Evolutionary conservation across 495 filamentous ascomycete species (phyloP).

Genomic region (Staphylotrichum tortipilum): DNA sequence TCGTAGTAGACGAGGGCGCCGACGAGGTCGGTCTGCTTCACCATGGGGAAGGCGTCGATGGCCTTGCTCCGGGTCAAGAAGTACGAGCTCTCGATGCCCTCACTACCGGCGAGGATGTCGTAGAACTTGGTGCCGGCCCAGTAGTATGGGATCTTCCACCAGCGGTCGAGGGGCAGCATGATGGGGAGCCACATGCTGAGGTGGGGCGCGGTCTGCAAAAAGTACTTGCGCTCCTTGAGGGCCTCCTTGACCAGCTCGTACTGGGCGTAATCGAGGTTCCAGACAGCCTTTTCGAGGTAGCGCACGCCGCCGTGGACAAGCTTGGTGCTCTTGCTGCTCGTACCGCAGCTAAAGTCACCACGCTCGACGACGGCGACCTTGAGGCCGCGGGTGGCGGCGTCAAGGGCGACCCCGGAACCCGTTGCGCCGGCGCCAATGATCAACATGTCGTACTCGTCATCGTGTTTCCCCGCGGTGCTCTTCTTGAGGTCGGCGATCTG

Average conservation of each 20-base stretch:
- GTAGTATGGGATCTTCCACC: constrained; percentile 98
- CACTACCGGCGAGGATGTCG: constrained; percentile 86
- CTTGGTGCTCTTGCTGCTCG: constrained; percentile 95
- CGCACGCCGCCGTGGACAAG: constrained; percentile 93
- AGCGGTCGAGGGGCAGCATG: constrained; percentile 91
- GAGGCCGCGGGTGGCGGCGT: constrained; percentile 85
- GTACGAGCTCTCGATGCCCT: constrained; percentile 96
- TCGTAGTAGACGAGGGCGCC: constrained; percentile 98
- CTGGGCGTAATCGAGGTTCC: constrained; percentile 93
- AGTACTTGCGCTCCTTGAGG: constrained; percentile 92
- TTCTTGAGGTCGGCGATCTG: constrained; percentile 53
- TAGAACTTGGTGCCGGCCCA: constrained; percentile 95
- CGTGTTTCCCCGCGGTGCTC: constrained; percentile 25
- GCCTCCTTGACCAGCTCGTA: constrained; percentile 90
- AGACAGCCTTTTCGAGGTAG: constrained; percentile 95
- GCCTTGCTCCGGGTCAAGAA: constrained; percentile 93
- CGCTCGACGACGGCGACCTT: constrained; percentile 92
- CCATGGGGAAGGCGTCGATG: constrained; percentile 94
- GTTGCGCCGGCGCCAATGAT: constrained; percentile 92
- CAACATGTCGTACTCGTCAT: constrained; percentile 70
- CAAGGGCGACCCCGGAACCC: constrained; percentile 83
- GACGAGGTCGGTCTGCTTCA: constrained; percentile 75
- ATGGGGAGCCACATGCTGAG: constrained; percentile 92
- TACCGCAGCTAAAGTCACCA: constrained; percentile 90
- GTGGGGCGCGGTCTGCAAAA: constrained; percentile 92